Percentiles rank a stretch among this genome's conserved stretches.
Evolutionary conservation across 169 alveolate genomes (phyloP).

Genomic region (Plasmodium inui): DNA sequence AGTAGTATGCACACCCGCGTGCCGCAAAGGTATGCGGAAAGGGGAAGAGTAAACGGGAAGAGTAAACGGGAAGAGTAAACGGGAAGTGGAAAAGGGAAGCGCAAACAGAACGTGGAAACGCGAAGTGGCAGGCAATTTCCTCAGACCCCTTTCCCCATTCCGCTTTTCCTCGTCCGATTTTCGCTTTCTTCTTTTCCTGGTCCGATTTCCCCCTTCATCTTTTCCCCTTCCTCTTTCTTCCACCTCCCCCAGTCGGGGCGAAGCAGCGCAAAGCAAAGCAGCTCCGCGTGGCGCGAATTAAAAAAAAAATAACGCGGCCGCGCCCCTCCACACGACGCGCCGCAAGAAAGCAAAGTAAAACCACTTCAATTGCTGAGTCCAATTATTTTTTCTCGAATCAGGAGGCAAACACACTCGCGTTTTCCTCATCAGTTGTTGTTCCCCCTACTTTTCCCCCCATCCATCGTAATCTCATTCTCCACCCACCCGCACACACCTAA

Average conservation of each 20-base stretch:
- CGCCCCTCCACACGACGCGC: neutral
- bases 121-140: neutral
- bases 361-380: neutral
- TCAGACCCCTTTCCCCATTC: neutral
- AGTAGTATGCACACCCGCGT: neutral
- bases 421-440: neutral
- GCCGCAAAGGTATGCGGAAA: neutral
- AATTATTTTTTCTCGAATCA: neutral
- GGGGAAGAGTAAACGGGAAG: too few species aligned
- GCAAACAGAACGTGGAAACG: neutral
- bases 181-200: neutral
- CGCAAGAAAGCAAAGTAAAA: neutral
- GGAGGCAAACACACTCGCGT: neutral
- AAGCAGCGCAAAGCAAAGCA: neutral
- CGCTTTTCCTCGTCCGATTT: neutral
- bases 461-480: too few species aligned
- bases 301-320: neutral
- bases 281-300: neutral
- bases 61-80: too few species aligned
- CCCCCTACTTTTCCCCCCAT: neutral
- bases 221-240: neutral
- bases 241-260: neutral
- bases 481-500: neutral
- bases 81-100: neutral
- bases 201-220: neutral